Evolutionary conservation across 106 monocot genomes (phyloP).

Genomic region (Xerophyta viscosa): DNA sequence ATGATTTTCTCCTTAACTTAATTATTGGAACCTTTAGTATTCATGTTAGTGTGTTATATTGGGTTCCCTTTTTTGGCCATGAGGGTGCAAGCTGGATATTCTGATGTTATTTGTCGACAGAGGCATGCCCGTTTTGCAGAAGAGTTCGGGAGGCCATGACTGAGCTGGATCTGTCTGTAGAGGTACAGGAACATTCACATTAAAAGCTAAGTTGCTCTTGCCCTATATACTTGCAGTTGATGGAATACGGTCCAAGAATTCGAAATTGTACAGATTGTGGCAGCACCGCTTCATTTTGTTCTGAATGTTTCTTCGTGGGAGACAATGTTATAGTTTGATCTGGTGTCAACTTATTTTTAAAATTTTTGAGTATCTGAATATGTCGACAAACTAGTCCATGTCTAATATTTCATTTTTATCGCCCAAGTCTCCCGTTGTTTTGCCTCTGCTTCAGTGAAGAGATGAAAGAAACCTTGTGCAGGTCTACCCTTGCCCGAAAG

Average conservation of each 20-base stretch:
- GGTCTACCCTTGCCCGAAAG: constrained; percentile 96
- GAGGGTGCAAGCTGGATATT: constrained; percentile 6
- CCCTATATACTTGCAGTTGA: neutral
- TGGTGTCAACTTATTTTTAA: too few species aligned
- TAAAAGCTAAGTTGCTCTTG: neutral
- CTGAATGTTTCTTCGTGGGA: too few species aligned
- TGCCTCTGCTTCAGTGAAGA: neutral
- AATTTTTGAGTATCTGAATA: too few species aligned
- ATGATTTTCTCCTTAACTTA: too few species aligned
- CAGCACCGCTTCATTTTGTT: too few species aligned
- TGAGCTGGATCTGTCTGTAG: constrained; percentile 77
- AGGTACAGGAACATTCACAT: constrained; percentile 30
- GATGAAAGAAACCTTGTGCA: constrained; percentile 13
- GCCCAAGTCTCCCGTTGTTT: neutral
- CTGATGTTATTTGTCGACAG: constrained; percentile 53
- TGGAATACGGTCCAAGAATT: neutral
- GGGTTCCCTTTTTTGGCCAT: too few species aligned
- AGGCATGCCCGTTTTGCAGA: constrained; percentile 97
- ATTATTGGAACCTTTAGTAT: too few species aligned
- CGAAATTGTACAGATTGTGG: too few species aligned
- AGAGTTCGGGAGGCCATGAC: constrained; percentile 84
- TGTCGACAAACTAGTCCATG: too few species aligned
- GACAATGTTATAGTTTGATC: too few species aligned
- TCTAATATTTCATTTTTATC: neutral
- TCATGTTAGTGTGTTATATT: too few species aligned